Evolutionary conservation across 2,329 filamentous ascomycete genomes (phyloP).

Genomic region (Dactylellina leptospora): DNA sequence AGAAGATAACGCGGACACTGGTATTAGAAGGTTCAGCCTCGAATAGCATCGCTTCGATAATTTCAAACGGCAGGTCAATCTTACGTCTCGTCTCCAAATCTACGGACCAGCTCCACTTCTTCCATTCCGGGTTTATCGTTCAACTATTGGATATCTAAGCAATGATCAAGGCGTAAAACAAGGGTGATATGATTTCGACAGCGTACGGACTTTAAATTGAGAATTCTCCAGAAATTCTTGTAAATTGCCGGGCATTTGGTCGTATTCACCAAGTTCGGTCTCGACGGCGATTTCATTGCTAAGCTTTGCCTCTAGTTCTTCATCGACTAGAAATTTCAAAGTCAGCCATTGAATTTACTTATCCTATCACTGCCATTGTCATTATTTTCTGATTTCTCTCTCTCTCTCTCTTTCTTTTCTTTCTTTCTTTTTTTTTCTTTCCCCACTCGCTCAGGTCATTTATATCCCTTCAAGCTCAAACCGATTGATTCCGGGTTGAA

Average conservation of each 20-base stretch:
- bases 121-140: constrained; percentile 84
- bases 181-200: background rate
- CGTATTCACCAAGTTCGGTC: constrained; percentile 77
- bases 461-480: no score
- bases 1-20: constrained; percentile 82
- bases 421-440: no score
- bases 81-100: constrained; percentile 87
- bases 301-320: constrained; percentile 86
- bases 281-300: constrained; percentile 85
- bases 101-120: constrained; percentile 83
- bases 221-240: constrained; percentile 88
- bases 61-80: constrained; percentile 45
- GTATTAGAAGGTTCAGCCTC: no score
- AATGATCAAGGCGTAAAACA: background rate
- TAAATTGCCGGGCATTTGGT: constrained; percentile 77
- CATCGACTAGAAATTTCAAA: constrained; percentile 66
- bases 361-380: no score
- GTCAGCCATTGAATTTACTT: constrained; percentile 8
- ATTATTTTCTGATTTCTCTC: no score
- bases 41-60: constrained; percentile 20
- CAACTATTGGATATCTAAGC: constrained; percentile 60
- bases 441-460: no score
- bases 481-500: background rate
- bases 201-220: constrained; percentile 73
- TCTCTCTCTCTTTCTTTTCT: no score